Base-by-base conservation (phyloP, 139 green algal species). In the Micractinium conductrix region DNA sequence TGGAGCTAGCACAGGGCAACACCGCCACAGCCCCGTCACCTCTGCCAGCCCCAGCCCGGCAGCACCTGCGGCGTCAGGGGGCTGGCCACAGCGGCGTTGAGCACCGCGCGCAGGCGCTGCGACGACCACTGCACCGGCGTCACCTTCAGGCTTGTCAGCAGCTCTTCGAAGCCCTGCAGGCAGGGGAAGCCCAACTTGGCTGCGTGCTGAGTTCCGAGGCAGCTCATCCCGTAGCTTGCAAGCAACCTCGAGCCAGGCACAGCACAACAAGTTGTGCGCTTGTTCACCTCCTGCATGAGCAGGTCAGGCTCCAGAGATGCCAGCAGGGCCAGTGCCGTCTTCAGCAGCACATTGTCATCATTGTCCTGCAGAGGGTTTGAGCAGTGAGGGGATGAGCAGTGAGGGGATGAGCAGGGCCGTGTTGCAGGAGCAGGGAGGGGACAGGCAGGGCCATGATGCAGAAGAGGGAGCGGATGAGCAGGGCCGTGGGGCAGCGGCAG, bases 71-170 rank as follows among this genome's bases (percentile, higher is more conserved):
- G 7, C 5, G 10, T 26, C 50, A 85, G 73, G 37, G 70, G 67
- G 53, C 80, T 85, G 53, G 76, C n/a, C 14, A 94, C 33, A 0
- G 87, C 91, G 9, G 80, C 78, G 45, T 88, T 85, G 7, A 95
- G 53, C 48, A 95, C 89, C 17, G 67, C 44, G 53, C 91, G 87
- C 35, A 84, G 65, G 1, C 75, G 80, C 35, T 80, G 37, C 19
- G 53, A 14, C 12, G 84, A 62, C 91, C 91, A 94, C 60, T 69
- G 81, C 87, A 90, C 79, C 0, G 87, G 86, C 48, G 85, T 65
- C n/a, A 88, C 78, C 90, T 98, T 98, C 75, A 98, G 87, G 84
- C 91, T 86, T n/a, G 93, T 96, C 43, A 98, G 91, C 69, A 97
- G 83, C 62, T 92, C 92, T 87, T 98, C 95, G 90, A 98, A 98